Percentiles rank a stretch among this genome's conserved stretches.
These are phyloP conservation scores for Prunus mume DNA, from an alignment of 306 rosid genomes.

Conservation along the genomic window DNA sequence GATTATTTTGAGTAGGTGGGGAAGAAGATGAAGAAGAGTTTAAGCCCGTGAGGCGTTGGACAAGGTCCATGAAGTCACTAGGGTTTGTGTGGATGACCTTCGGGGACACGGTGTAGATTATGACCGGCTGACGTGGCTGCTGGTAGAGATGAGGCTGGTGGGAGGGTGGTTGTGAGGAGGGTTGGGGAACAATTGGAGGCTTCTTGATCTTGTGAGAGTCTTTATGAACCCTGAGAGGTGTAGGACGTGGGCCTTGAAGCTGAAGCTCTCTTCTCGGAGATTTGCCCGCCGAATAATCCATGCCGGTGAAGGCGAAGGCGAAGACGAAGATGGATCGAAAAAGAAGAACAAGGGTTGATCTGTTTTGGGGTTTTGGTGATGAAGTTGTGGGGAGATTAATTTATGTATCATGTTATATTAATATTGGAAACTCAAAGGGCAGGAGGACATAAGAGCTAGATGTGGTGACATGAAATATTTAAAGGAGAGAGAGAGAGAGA, in stretches of 20 bases:
- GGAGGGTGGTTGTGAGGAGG: background rate
- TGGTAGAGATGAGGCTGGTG: conserved; percentile 40
- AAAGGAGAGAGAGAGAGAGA: background rate
- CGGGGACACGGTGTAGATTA: conserved; percentile 81
- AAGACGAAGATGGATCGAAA: background rate
- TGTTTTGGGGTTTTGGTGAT: conserved; percentile 3
- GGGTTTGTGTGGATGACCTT: conserved; percentile 80
- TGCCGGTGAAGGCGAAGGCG: conserved; percentile 6
- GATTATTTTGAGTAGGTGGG: background rate
- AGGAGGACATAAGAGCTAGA: background rate
- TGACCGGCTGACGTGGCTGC: conserved; percentile 56
- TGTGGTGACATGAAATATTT: conserved; percentile 18
- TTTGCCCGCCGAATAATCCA: conserved; percentile 35
- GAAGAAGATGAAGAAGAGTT: conserved; percentile 19
- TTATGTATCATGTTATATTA: conserved; percentile 10
- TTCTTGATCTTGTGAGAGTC: conserved; percentile 78
- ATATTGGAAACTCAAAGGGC: background rate
- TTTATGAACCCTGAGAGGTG: conserved; percentile 60
- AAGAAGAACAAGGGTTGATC: background rate
- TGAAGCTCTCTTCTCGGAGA: conserved; percentile 72
- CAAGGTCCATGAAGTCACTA: conserved; percentile 68
- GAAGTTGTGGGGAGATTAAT: background rate
- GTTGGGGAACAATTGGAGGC: conserved; percentile 56
- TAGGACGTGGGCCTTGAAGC: conserved; percentile 78
- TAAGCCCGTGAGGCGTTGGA: conserved; percentile 78